Base-by-base conservation (phyloP, 352 stramenopile species). In the Thraustochytrium sp. region DNA sequence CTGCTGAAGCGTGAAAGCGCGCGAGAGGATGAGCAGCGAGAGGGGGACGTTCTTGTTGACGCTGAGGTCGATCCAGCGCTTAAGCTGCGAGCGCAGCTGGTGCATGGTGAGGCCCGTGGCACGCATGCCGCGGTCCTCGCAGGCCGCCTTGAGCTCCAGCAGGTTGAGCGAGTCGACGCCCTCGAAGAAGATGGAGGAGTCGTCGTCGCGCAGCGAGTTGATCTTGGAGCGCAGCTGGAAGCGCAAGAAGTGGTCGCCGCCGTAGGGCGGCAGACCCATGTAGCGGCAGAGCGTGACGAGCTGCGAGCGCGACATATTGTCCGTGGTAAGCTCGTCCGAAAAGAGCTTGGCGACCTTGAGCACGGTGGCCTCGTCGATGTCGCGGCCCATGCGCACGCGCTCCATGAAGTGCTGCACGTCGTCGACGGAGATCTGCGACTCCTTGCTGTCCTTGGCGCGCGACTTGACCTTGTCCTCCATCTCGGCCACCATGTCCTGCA, bases 151-250 rank as follows among this genome's bases (percentile, higher is more conserved):
- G 0, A 99, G 88, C 88, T 99, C 97, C 86, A 98, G 95, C 88
- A 98, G 98, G 80, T 97, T 97, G 2, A 99, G 90, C 40, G 92
- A 97, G 77, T 98, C 93, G 53, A 99, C 91, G 13, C 97, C 97
- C 90, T 99, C 97, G 94, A 94, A 99, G 76, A 98, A 92, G 87
- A 99, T 99, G 65, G 97, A 92, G 87, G 98, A 94, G 87, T 99
- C 97, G 88, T 99, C 97, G 87, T 98, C 97, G 86, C 97, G 97
- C 16, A 99, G 87, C 76, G 92, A 90, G 62, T 93, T 88, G 82
- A 99, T 95, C 62, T 92, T 92, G 85, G 94, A 95, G 40, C 96
- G 92, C 11, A 96, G 86, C 88, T 98, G 95, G 85, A 98, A 98
- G 80, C 96, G 92, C 82, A 99, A 87, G 65, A 99, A 93, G 76